A percentile compares a stretch with the other conserved stretches of the same genome.
Conservation (phyloP, 305 asterid species). For the Fraxinus floribunda region DNA sequence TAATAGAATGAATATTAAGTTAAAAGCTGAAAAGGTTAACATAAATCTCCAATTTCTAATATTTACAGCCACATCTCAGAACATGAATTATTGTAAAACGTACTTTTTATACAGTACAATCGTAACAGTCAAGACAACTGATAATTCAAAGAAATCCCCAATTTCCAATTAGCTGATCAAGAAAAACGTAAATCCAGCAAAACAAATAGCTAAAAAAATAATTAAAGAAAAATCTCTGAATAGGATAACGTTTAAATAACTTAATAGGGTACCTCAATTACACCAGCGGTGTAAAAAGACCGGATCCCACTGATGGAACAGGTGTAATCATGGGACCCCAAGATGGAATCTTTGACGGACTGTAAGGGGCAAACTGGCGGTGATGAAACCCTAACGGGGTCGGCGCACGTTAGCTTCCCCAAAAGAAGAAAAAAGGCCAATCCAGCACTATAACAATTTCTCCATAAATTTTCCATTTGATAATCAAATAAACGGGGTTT, state of each 20-base stretch:
- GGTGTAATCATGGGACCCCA: conserved; percentile 39
- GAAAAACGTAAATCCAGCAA: background rate
- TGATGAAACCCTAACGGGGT: conserved; percentile 43
- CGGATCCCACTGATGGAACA: conserved; percentile 46
- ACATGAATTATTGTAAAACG: background rate
- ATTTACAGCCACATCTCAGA: background rate
- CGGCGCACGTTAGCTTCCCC: conserved; percentile 50
- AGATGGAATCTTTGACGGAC: conserved; percentile 58
- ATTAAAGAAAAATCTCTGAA: background rate
- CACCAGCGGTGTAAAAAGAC: conserved; percentile 41
- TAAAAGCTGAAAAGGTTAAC: background rate
- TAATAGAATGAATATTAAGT: background rate
- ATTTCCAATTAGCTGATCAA: background rate
- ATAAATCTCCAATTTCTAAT: background rate
- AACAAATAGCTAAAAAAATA: background rate
- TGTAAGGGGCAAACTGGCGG: conserved; percentile 48
- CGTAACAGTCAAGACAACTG: background rate
- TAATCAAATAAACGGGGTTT: conserved; percentile 8
- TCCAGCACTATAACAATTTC: conserved; percentile 34
- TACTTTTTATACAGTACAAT: background rate
- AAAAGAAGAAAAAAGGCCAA: conserved; percentile 44
- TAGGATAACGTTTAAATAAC: background rate
- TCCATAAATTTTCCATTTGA: conserved; percentile 39
- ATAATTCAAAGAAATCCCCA: background rate
- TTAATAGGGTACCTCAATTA: conserved; percentile 56